Conservation (phyloP, 257 asterid genomes). For the Galeopsis tetrahit region DNA sequence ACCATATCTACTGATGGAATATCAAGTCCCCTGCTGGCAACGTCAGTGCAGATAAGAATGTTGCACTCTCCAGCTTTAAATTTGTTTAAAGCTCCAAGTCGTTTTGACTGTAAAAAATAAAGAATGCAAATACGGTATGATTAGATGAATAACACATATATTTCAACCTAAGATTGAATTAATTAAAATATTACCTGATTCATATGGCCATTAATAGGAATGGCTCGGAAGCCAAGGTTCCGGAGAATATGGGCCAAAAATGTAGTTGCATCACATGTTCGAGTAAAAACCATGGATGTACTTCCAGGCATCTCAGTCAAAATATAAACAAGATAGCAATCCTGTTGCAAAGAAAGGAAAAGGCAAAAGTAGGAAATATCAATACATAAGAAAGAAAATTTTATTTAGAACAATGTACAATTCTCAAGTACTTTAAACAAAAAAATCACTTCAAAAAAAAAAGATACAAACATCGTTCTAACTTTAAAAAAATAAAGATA, state of each 20-base stretch:
- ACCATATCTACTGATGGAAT: constrained; percentile 92
- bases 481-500: no score
- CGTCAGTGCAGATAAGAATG: constrained; percentile 87
- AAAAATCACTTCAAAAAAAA: neutral
- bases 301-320: constrained; percentile 72
- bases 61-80: constrained; percentile 92
- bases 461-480: no score
- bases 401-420: no score
- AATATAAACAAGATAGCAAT: constrained; percentile 85
- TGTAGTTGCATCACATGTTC: constrained; percentile 84
- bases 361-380: neutral
- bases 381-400: neutral
- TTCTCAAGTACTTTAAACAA: constrained; percentile 9
- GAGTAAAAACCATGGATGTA: constrained; percentile 91
- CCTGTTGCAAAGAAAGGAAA: constrained; percentile 45
- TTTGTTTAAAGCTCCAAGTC: constrained; percentile 85
- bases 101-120: constrained; percentile 59
- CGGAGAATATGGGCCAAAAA: constrained; percentile 77
- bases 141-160: constrained; percentile 14
- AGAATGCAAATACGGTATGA: neutral
- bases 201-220: constrained; percentile 98
- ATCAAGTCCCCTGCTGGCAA: constrained; percentile 96
- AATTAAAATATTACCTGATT: constrained; percentile 60
- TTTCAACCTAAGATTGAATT: constrained; percentile 7
- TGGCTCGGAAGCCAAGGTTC: constrained; percentile 80